Evolutionary conservation across 1,284 basidiomycete genomes (phyloP), one percentile per base, ranked within the genome.

Genomic region (Naganishia cerealis): DNA sequence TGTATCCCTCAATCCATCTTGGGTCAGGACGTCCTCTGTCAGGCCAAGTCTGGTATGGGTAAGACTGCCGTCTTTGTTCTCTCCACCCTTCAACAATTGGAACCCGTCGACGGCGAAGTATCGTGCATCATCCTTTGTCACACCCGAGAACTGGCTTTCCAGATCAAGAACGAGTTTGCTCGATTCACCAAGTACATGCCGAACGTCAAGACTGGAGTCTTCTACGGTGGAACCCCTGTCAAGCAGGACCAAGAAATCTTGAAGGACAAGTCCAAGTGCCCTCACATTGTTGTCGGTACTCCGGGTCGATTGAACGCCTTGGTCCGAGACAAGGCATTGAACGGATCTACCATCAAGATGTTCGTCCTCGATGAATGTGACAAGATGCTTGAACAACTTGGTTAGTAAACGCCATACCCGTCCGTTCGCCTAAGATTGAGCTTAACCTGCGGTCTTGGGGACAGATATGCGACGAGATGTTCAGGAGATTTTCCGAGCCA

Each of bases 361-460:
- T 99, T 99, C 83, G 94, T 97, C 71, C 86, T 99, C 80, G 96
- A 99, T 86, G 96, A 99, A 85, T 99, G 96, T 86, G 96, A 99
- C 87, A 99, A 99, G 88, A 98, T 99, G 92, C 89, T 99, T 80
- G 96, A 99, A 87, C 91, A 94, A 88, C 93, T 99, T 84, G 94
- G 94, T 97, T 90, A 95, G 94, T 96, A 36, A 4, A 16, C 24
- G n/a, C 9, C 48, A 18, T 40, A 36, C 12, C 16, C 46, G n/a
- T 50, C 16, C 18, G 46, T 21, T 12, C 5, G 8, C 8, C 55
- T 42, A 46, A 18, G 43, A 38, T 52, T 55, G 33, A 38, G 62
- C 53, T 48, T 70, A 50, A 52, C 61, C 52, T 57, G 24, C 50
- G 33, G 52, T 36, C 18, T 38, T 57, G 24, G 16, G 1, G n/a